A percentile compares a stretch with the other conserved stretches of the same genome.
Evolutionary conservation across 1,284 basidiomycete species (phyloP).

Genomic region (Gastroboletus turbinatus): DNA sequence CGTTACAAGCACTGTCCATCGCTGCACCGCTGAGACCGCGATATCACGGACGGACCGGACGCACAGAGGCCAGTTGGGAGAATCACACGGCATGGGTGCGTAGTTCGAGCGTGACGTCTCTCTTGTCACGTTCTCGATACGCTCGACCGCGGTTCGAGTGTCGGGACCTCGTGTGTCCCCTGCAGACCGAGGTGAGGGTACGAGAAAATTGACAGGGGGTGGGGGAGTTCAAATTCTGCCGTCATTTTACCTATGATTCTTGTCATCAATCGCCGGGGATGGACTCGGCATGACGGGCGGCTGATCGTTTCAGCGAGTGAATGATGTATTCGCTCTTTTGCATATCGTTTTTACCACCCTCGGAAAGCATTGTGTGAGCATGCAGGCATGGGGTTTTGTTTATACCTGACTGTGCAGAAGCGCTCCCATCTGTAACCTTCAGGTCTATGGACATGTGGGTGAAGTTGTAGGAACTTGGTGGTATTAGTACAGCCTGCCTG

Average conservation of each 20-base stretch:
- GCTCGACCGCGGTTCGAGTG: constrained; percentile 5
- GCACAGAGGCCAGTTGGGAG: neutral
- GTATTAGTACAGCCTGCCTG: no score
- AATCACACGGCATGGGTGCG: constrained; percentile 15
- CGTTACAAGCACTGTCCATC: constrained; percentile 18
- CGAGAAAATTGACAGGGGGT: neutral
- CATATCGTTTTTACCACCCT: neutral
- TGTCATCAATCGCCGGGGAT: neutral
- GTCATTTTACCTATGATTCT: neutral
- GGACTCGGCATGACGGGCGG: neutral
- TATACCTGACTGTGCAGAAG: neutral
- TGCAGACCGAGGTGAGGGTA: neutral
- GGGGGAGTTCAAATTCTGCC: neutral
- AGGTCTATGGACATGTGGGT: neutral
- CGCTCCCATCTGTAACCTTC: neutral
- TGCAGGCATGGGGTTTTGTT: neutral
- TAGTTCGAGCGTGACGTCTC: constrained; percentile 11
- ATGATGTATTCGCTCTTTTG: neutral
- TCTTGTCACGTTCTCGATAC: constrained; percentile 19
- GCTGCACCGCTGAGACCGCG: neutral
- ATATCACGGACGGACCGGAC: neutral
- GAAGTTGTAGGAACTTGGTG: neutral
- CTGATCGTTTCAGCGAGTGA: neutral
- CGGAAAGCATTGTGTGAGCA: neutral
- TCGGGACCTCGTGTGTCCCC: constrained; percentile 1